Evolutionary conservation across 495 filamentous ascomycete genomes (phyloP).

Genomic region (Trichoderma virens): DNA sequence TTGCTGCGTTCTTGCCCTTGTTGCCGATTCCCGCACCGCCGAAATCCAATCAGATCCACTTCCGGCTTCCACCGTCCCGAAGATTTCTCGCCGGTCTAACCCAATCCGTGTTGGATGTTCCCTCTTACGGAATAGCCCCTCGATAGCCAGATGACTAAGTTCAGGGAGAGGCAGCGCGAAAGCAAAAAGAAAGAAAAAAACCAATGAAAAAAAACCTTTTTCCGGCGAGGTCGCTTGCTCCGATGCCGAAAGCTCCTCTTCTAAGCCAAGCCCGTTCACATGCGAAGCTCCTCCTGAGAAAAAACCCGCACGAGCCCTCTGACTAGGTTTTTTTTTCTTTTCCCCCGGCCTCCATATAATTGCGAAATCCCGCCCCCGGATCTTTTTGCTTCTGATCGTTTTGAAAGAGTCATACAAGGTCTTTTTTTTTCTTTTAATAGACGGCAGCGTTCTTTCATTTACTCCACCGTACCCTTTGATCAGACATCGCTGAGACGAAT

Average conservation of each 20-base stretch:
- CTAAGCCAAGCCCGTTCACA: neutral
- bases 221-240: slow-evolving; percentile 1
- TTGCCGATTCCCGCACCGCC: slow-evolving; percentile 5
- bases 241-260: neutral
- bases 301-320: neutral
- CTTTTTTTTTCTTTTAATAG: too few species aligned
- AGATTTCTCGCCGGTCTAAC: neutral
- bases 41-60: neutral
- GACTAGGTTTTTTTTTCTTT: neutral
- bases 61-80: slow-evolving; percentile 4
- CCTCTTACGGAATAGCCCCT: neutral
- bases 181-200: too few species aligned
- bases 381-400: neutral
- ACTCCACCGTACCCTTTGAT: too few species aligned
- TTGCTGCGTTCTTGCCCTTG: neutral
- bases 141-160: neutral
- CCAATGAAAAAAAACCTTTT: neutral
- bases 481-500: neutral
- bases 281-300: neutral
- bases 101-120: neutral
- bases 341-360: neutral
- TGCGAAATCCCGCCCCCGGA: neutral
- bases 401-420: too few species aligned
- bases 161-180: neutral
- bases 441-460: neutral